Evolutionary conservation across 805 yeast species (phyloP).

Genomic region (Clavispora santaluciae): DNA sequence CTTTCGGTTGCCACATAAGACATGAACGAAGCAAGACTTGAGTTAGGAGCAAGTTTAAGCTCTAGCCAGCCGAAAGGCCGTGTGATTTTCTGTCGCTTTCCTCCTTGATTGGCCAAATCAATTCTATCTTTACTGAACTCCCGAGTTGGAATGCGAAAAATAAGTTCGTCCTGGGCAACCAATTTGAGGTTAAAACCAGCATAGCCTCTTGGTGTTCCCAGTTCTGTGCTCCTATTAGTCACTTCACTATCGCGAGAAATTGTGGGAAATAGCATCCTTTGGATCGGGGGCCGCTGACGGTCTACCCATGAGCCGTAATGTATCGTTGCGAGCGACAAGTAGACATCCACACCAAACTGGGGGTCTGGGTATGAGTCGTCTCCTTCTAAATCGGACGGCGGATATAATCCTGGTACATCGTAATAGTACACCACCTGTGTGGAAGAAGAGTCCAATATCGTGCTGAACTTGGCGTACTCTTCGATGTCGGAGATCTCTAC

Average conservation of each 20-base stretch:
- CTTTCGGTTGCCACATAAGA: slow-evolving; percentile 52
- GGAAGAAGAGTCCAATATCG: slow-evolving; percentile 56
- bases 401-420: slow-evolving; percentile 61
- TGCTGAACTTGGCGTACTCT: slow-evolving; percentile 82
- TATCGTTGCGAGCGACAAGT: slow-evolving; percentile 55
- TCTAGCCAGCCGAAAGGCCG: slow-evolving; percentile 91
- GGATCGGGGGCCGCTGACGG: slow-evolving; percentile 67
- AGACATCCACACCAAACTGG: slow-evolving; percentile 53
- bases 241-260: slow-evolving; percentile 51
- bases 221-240: slow-evolving; percentile 14
- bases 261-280: slow-evolving; percentile 62
- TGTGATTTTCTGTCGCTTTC: slow-evolving; percentile 8
- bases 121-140: slow-evolving; percentile 72
- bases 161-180: slow-evolving; percentile 57
- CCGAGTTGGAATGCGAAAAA: slow-evolving; percentile 73
- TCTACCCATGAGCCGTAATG: slow-evolving; percentile 97
- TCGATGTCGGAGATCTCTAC: slow-evolving; percentile 33
- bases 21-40: slow-evolving; percentile 43
- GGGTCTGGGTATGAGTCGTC: slow-evolving; percentile 23
- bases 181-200: slow-evolving; percentile 54
- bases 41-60: slow-evolving; percentile 50
- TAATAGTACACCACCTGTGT: slow-evolving; percentile 56
- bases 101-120: slow-evolving; percentile 2
- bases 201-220: slow-evolving; percentile 53
- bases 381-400: slow-evolving; percentile 1